Evolutionary conservation across 2,329 filamentous ascomycete genomes (phyloP).

Genomic region (Fusarium sp.): DNA sequence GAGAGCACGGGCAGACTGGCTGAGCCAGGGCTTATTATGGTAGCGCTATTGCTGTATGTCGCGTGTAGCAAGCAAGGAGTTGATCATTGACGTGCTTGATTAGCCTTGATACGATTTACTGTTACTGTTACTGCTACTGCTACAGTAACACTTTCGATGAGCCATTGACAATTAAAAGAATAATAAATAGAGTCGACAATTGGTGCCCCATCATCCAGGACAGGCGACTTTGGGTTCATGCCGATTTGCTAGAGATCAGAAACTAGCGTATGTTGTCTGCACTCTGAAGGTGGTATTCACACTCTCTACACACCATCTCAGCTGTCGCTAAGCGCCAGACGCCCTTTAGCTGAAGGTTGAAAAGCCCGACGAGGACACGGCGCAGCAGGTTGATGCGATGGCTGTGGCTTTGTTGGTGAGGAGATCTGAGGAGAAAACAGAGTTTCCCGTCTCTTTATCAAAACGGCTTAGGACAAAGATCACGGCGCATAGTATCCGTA

Average conservation of each 20-base stretch:
- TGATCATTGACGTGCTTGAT: neutral
- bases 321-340: constrained; percentile 40
- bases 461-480: constrained; percentile 11
- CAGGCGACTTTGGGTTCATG: constrained; percentile 18
- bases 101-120: neutral
- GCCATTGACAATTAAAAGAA: neutral
- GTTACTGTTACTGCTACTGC: neutral
- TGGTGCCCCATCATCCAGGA: constrained; percentile 2
- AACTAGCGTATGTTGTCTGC: constrained; percentile 21
- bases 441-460: constrained; percentile 6
- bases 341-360: constrained; percentile 16
- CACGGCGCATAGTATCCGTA: neutral
- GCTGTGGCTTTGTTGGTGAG: constrained; percentile 8
- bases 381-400: neutral
- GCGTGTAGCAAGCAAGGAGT: constrained; percentile 1
- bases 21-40: neutral
- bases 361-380: constrained; percentile 9
- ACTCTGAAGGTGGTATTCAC: constrained; percentile 20
- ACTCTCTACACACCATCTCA: constrained; percentile 36
- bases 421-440: constrained; percentile 29
- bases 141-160: neutral
- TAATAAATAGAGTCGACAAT: constrained; percentile 3
- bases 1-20: neutral
- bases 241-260: constrained; percentile 29
- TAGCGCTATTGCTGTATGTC: neutral